Percentiles rank a stretch among this genome's conserved stretches.
These are phyloP conservation scores for Globisporangium spinosum DNA, from an alignment of 352 stramenopile species.

Conservation along the genomic window DNA sequence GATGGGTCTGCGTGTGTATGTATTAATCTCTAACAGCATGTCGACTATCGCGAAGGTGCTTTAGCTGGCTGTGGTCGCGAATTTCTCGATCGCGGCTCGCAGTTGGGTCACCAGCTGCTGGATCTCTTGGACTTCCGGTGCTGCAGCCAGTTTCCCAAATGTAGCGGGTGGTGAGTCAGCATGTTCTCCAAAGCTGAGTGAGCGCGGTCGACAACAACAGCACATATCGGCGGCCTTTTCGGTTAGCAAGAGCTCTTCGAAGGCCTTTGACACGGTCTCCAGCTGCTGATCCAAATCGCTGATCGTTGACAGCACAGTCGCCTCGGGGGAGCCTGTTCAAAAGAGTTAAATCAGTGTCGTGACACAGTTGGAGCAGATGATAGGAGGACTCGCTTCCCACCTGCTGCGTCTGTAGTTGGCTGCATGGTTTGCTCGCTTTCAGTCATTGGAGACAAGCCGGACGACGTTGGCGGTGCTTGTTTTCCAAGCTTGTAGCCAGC, in stretches of 20 bases:
- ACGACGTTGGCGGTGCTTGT: background rate
- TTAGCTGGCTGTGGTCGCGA: conserved; percentile 11
- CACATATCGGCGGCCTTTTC: conserved; percentile 17
- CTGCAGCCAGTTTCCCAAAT: conserved; percentile 10
- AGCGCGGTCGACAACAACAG: background rate
- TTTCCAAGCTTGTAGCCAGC: conserved; percentile 12
- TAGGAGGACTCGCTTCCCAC: background rate
- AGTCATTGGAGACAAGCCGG: background rate
- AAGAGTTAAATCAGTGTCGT: background rate
- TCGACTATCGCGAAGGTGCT: background rate
- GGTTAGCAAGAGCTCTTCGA: conserved; percentile 16
- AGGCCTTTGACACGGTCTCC: conserved; percentile 15
- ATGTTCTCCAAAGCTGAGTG: too few species aligned
- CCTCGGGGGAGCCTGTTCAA: conserved; percentile 5
- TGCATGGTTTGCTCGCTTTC: background rate
- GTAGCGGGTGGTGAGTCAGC: background rate
- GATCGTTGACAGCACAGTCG: conserved; percentile 16
- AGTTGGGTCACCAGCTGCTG: conserved; percentile 33
- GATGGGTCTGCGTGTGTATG: background rate
- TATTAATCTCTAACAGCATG: background rate
- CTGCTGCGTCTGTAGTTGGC: background rate
- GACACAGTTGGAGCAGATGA: background rate
- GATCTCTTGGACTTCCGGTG: conserved; percentile 38
- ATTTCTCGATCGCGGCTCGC: conserved; percentile 27
- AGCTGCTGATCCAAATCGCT: conserved; percentile 33